Evolutionary conservation across 805 yeast genomes (phyloP), one percentile per base, ranked within the genome.

Genomic region (Candida taoyuanica): DNA sequence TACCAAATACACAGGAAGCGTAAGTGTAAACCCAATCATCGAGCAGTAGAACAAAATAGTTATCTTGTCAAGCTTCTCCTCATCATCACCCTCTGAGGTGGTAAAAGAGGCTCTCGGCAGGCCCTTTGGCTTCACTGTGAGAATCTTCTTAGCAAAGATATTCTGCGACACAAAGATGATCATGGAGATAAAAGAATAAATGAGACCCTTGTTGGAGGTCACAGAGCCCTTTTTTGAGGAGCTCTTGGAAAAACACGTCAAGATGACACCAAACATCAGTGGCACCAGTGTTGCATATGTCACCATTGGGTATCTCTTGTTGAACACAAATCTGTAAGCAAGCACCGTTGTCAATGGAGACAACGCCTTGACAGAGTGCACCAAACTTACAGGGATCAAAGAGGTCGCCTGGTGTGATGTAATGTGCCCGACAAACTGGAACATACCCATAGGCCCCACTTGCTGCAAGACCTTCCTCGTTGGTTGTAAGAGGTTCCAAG

Each of bases 351-450:
- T 75, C 18, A 91, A 68, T 3, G 98, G 98, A 23, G 95, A 81
- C 27, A 91, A 67, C 2, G 96, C 93, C 64, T 93, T 93, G 50
- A 91, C 80, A 7, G 97, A 88, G 60, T 91, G 97, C 16, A 93
- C 97, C 47, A 89, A 65, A 5, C 96, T 85, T n/a, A 93, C 96
- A 0, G 96, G 96, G 36, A 93, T 85, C 44, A 85, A 61, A 2
- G 89, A 74, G 3, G 96, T 88, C n/a, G 98, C 91, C 56, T 85
- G 84, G 58, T 89, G 96, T 7, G 94, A 77, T 12, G 94, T 76
- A 45, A 89, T 78, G 60, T 91, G 98, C 16, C 98, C 98, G 16
- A 81, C 67, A 49, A 91, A 85, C 65, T 91, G 98, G 64, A 91
- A 93, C 44, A 80, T 67, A 7, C 97, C 98, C 95, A 91, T 87